These are phyloP conservation scores for Ascocoryne sarcoides DNA, from an alignment of 2,329 filamentous ascomycete genomes.

Conservation along the genomic window DNA sequence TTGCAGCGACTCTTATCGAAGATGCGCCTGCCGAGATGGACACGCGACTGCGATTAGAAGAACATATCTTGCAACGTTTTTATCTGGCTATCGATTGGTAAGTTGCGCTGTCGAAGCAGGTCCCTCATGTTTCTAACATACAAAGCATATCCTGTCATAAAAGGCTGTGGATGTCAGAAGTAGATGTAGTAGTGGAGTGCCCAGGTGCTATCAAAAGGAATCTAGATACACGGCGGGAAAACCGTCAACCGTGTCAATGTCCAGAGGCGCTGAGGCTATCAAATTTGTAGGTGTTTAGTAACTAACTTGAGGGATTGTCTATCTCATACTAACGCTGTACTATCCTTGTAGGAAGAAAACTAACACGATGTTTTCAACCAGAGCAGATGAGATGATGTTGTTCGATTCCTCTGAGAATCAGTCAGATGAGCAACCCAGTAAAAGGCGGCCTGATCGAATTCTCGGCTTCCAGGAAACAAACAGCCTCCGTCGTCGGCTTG, in stretches of 20 bases:
- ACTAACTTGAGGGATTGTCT: too few relatives aligned
- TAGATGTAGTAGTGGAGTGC: conserved; percentile 1
- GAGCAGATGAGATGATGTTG: conserved; percentile 3
- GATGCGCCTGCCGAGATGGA: not conserved
- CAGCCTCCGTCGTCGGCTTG: conserved; percentile 1
- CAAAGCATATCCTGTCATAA: not conserved
- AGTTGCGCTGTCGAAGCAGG: not conserved
- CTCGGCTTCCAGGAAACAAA: conserved; percentile 3
- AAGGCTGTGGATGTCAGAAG: conserved; percentile 6
- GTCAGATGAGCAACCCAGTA: not conserved
- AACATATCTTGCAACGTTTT: not conserved
- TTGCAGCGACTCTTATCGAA: too few relatives aligned
- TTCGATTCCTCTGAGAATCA: too few relatives aligned
- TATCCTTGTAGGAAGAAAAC: too few relatives aligned
- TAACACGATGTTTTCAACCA: conserved; percentile 3
- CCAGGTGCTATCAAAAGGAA: not conserved
- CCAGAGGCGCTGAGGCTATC: not conserved
- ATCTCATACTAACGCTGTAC: not conserved
- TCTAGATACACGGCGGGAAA: not conserved
- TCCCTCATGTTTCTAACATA: not conserved
- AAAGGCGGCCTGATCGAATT: conserved; percentile 6
- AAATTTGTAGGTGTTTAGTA: too few relatives aligned
- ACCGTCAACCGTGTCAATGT: not conserved
- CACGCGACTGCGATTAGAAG: not conserved
- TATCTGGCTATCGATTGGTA: not conserved